Percentiles rank a stretch among this genome's conserved stretches.
These are phyloP conservation scores for Phytophthora palmivora DNA, from an alignment of 352 stramenopile genomes.

Conservation along the genomic window DNA sequence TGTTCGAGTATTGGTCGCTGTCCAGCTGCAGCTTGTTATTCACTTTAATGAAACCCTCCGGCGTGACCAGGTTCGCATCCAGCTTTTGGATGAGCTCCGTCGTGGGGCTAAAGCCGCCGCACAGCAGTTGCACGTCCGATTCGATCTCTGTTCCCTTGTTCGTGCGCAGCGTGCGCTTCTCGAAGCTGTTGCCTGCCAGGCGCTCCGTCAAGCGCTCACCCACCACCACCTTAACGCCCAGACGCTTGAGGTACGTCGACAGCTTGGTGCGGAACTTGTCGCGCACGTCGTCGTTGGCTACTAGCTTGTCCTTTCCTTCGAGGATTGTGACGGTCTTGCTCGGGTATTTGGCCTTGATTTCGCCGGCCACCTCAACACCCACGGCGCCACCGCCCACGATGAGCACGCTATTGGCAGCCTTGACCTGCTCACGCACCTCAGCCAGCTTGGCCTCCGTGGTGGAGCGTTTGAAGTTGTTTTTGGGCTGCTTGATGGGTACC, in stretches of 20 bases:
- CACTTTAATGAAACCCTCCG: conserved; percentile 50
- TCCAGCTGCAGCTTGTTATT: conserved; percentile 58
- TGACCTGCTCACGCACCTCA: conserved; percentile 52
- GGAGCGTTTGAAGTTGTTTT: conserved; percentile 41
- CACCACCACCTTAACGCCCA: conserved; percentile 57
- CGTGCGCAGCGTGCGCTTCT: conserved; percentile 51
- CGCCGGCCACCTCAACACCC: conserved; percentile 61
- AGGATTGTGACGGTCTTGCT: conserved; percentile 67
- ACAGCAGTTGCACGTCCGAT: conserved; percentile 57
- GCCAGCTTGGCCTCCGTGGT: conserved; percentile 43
- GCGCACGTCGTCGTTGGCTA: conserved; percentile 41
- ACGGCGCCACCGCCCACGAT: conserved; percentile 68
- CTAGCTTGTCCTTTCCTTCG: conserved; percentile 42
- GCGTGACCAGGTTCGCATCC: conserved; percentile 43
- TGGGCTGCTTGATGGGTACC: conserved; percentile 60
- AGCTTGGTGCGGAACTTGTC: conserved; percentile 60
- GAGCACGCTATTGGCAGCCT: conserved; percentile 51
- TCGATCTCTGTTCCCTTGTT: conserved; percentile 57
- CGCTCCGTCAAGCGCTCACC: conserved; percentile 49
- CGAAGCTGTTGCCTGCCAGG: conserved; percentile 45
- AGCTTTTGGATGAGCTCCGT: conserved; percentile 47
- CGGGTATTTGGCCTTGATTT: conserved; percentile 64
- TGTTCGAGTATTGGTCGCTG: conserved; percentile 46
- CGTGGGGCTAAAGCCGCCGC: conserved; percentile 46
- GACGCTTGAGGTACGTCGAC: conserved; percentile 36